Conservation (phyloP, 148 eudicot species). For the Euryodendron excelsum region DNA sequence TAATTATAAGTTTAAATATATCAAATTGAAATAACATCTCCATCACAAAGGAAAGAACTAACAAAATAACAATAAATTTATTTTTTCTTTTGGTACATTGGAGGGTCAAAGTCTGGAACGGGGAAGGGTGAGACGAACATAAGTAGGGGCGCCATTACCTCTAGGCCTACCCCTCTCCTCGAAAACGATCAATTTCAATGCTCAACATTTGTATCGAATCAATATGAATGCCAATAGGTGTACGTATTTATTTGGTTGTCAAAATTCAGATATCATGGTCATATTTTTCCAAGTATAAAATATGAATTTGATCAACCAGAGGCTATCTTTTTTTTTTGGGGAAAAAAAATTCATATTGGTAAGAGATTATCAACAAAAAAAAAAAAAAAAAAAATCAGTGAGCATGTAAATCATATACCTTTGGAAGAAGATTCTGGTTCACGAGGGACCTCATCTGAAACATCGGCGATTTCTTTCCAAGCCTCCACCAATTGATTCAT, state of each 20-base stretch:
- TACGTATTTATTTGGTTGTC: neutral
- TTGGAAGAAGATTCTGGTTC: constrained; percentile 54
- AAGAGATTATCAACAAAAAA: neutral
- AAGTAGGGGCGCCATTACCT: too few relatives aligned
- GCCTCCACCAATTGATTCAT: constrained; percentile 72
- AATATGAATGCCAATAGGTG: too few relatives aligned
- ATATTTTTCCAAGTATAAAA: neutral
- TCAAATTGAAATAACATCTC: neutral
- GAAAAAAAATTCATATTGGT: neutral
- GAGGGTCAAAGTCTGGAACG: too few relatives aligned
- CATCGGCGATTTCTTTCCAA: constrained; percentile 87
- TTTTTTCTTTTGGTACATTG: too few relatives aligned
- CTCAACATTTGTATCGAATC: too few relatives aligned
- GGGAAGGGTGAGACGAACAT: too few relatives aligned
- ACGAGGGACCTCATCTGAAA: constrained; percentile 53
- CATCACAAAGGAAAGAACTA: too few relatives aligned
- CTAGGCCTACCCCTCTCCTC: too few relatives aligned
- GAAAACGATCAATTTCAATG: too few relatives aligned
- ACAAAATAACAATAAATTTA: too few relatives aligned
- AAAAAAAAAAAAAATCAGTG: neutral
- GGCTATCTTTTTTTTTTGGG: neutral
- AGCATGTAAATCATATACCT: constrained; percentile 38
- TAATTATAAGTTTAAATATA: too few relatives aligned
- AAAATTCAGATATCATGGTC: neutral
- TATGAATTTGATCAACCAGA: neutral